Evolutionary conservation across 352 stramenopile species (phyloP), one percentile per base, ranked within the genome.

Genomic region (Globisporangium iwayamae): DNA sequence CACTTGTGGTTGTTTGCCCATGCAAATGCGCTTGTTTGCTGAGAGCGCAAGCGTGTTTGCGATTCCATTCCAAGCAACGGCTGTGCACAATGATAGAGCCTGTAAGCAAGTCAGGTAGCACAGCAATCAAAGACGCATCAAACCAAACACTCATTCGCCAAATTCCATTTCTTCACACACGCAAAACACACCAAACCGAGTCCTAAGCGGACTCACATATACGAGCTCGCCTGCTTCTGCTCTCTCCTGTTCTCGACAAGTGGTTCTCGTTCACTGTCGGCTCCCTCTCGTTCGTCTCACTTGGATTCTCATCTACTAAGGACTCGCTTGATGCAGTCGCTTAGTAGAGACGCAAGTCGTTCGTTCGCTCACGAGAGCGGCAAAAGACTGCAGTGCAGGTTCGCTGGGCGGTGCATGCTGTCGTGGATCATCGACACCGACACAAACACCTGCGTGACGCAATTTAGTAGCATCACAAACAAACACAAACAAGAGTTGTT

Each of bases 391-490:
- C 84, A 93, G 74, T 93, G 84, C 45, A 93, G 66, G 66, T 91
- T 91, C 14, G 81, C 78, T 16, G 84, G 78, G n/a, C 81, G 81
- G 58, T 90, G 79, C 67, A 90, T 76, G 41, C 72, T 77, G 67
- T 93, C 84, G 67, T 90, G 80, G 55, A 93, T 85, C 76, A 93
- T 87, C n/a, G 84, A 87, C 51, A 93, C 81, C 5, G 84, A 93
- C 16, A 93, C 84, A 68, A 91, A 93, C 43, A 93, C 81, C 81
- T 90, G 34, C 20, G 8, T 20, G 8, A 32, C 16, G 25, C 14
- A 39, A 47, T 47, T 9, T 11, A 3, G 38, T n/a, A 62, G 54
- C 47, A 5, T 46, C 36, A 36, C 28, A 63, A 68, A 58, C 14
- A 67, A 11, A 38, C 65, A 62, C 10, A 18, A 45, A 45, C 39